Evolutionary conservation across 495 filamentous ascomycete genomes (phyloP).

Genomic region (Annulohypoxylon moriforme): DNA sequence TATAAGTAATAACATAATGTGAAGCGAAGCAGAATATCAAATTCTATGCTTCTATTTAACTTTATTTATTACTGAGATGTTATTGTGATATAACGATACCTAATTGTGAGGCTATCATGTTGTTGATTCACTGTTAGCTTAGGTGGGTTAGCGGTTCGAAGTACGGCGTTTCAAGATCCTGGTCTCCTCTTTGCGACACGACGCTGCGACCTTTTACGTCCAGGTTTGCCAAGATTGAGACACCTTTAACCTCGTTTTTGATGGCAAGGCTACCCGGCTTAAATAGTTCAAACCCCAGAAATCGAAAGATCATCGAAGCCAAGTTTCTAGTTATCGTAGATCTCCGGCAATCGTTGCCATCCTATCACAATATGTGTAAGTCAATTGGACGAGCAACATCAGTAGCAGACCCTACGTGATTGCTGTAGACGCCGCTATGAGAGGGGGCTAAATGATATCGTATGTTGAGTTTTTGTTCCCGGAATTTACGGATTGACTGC

Average conservation of each 20-base stretch:
- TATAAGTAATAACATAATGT: not conserved
- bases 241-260: conserved; percentile 7
- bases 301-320: conserved; percentile 2
- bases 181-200: conserved; percentile 19
- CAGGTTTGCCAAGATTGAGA: not conserved
- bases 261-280: conserved; percentile 22
- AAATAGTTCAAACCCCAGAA: not conserved
- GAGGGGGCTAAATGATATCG: not conserved
- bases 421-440: not conserved
- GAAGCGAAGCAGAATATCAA: not conserved
- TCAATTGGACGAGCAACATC: no score
- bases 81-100: not conserved
- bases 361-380: not conserved
- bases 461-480: not conserved
- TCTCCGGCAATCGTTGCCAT: conserved; percentile 5
- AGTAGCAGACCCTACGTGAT: not conserved
- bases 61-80: not conserved
- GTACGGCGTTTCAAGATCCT: conserved; percentile 32
- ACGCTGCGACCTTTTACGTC: conserved; percentile 5
- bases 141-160: not conserved
- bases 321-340: conserved; percentile 8
- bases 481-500: not conserved
- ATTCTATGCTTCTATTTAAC: not conserved
- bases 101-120: not conserved
- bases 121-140: not conserved